These are phyloP conservation scores for Tetrahymena malaccensis DNA, from an alignment of 73 alveolate genomes.

Conservation along the genomic window DNA sequence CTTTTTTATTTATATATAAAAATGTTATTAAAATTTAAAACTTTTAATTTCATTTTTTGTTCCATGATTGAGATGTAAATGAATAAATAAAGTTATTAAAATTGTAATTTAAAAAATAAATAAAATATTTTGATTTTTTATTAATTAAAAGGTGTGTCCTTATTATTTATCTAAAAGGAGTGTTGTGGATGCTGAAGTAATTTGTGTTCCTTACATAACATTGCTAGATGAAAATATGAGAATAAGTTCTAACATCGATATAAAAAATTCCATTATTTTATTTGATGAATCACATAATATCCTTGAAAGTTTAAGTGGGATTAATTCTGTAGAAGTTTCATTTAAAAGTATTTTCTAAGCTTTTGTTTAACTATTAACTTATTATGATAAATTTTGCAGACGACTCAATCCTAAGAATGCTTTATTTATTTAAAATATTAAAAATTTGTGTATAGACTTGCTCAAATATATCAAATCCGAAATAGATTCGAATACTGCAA, in stretches of 20 bases:
- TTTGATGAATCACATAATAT: constrained; percentile 81
- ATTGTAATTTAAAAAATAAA: too few species aligned
- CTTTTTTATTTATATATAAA: too few species aligned
- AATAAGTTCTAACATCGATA: constrained; percentile 44
- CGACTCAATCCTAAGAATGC: constrained; percentile 57
- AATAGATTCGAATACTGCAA: not conserved
- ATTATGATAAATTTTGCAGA: constrained; percentile 48
- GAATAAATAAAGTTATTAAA: too few species aligned
- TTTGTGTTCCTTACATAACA: constrained; percentile 64
- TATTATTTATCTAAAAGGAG: constrained; percentile 18
- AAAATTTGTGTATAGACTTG: constrained; percentile 18
- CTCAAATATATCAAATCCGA: not conserved
- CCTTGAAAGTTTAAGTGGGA: constrained; percentile 53
- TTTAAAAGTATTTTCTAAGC: constrained; percentile 22
- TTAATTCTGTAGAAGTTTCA: constrained; percentile 43
- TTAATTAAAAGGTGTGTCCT: not conserved
- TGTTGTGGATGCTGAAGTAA: constrained; percentile 47
- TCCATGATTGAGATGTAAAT: too few species aligned
- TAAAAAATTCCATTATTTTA: constrained; percentile 46
- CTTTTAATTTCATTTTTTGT: too few species aligned
- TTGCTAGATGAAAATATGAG: constrained; percentile 60
- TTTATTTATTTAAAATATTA: constrained; percentile 45
- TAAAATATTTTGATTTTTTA: too few species aligned
- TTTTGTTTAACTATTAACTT: constrained; percentile 8
- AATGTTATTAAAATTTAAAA: too few species aligned